Conservation (phyloP, 345 rosid genomes). For the Hirschfeldia incana region DNA sequence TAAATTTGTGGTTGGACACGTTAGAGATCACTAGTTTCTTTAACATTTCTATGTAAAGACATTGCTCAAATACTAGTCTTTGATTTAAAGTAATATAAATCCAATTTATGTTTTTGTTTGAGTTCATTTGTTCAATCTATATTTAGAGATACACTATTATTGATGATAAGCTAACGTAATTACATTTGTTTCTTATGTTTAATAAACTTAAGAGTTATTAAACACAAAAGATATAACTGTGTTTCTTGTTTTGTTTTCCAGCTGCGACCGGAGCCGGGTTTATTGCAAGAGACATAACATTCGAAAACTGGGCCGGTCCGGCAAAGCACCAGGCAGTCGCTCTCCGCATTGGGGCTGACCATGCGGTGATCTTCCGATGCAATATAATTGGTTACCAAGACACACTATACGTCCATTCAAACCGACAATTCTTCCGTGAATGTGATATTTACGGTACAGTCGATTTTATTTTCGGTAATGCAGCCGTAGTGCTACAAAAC, state of each 20-base stretch:
- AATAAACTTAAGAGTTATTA: background rate
- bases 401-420: slow-evolving; percentile 90
- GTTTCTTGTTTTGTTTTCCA: slow-evolving; percentile 25
- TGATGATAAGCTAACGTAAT: background rate
- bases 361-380: slow-evolving; percentile 85
- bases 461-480: slow-evolving; percentile 91
- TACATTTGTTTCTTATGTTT: background rate
- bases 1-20: slow-evolving; percentile 17
- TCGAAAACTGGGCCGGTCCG: slow-evolving; percentile 87
- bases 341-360: slow-evolving; percentile 91
- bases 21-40: slow-evolving; percentile 31
- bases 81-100: background rate
- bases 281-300: slow-evolving; percentile 93
- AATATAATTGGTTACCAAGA: slow-evolving; percentile 85
- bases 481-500: slow-evolving; percentile 88
- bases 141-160: background rate
- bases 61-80: slow-evolving; percentile 1
- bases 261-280: slow-evolving; percentile 96
- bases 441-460: slow-evolving; percentile 92
- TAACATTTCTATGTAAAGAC: slow-evolving; percentile 20
- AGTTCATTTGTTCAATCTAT: slow-evolving; percentile 1
- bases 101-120: background rate
- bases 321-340: slow-evolving; percentile 94
- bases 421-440: slow-evolving; percentile 91
- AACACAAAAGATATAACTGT: background rate